These are phyloP conservation scores for Kwoniella dendrophila DNA, from an alignment of 768 basidiomycete species.

Conservation along the genomic window DNA sequence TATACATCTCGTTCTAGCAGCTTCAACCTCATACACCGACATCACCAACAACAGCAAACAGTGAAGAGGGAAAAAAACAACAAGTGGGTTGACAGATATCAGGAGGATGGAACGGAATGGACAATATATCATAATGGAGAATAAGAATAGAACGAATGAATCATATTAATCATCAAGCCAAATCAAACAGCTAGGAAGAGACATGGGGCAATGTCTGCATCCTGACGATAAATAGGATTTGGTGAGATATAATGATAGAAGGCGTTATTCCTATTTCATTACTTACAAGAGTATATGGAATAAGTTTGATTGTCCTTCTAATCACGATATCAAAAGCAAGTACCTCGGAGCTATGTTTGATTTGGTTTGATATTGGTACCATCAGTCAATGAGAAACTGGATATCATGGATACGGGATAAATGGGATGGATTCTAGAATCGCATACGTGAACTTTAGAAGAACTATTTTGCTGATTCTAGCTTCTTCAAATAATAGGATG, in stretches of 20 bases:
- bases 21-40: not conserved
- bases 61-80: not conserved
- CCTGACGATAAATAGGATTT: constrained; percentile 43
- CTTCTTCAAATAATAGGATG: constrained; percentile 51
- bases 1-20: constrained; percentile 6
- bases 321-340: constrained; percentile 11
- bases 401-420: not conserved
- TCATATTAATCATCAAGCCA: not conserved
- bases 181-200: constrained; percentile 47
- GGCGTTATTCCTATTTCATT: not conserved
- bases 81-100: not conserved
- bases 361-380: not conserved
- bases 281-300: not conserved
- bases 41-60: too few species aligned
- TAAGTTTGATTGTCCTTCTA: not conserved
- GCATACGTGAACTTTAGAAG: not conserved
- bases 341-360: constrained; percentile 25
- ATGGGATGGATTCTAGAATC: not conserved
- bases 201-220: constrained; percentile 52
- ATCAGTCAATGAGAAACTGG: too few species aligned
- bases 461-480: not conserved
- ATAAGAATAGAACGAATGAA: not conserved
- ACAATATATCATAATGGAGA: not conserved
- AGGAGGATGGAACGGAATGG: not conserved
- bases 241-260: constrained; percentile 8